phyloP scores from a whole-genome alignment of 768 basidiomycete genomes.

The Mrakia blollopis region DNA sequence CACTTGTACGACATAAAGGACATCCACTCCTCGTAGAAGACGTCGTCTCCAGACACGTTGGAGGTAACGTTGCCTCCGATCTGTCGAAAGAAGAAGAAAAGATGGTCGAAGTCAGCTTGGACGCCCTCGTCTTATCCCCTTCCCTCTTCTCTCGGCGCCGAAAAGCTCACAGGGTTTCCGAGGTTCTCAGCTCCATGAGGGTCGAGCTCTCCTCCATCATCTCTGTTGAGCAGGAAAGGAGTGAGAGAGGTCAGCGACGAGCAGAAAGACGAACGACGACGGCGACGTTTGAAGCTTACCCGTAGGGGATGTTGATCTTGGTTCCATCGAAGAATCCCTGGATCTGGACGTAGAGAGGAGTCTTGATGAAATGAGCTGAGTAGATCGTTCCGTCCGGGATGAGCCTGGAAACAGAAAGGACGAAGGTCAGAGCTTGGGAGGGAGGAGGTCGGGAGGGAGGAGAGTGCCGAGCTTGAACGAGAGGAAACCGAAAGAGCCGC shows the following conservation, averaged over 20 bases:
- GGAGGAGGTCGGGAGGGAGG: constrained; percentile 35
- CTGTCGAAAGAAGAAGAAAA: no score
- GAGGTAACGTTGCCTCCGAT: constrained; percentile 47
- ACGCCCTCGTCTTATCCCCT: no score
- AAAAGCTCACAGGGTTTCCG: constrained; percentile 41
- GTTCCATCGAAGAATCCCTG: constrained; percentile 52
- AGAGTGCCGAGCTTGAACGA: neutral
- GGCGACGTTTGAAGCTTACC: constrained; percentile 5
- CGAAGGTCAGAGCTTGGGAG: constrained; percentile 45
- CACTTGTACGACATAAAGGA: constrained; percentile 48
- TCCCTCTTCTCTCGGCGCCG: no score
- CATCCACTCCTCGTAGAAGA: constrained; percentile 51
- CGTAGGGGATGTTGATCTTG: constrained; percentile 47
- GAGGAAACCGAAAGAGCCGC: constrained; percentile 2
- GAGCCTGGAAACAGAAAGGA: constrained; percentile 37
- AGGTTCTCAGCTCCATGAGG: constrained; percentile 48
- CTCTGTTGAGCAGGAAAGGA: constrained; percentile 21
- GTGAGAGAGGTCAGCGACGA: neutral
- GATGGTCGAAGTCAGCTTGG: no score
- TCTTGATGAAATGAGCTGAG: constrained; percentile 50
- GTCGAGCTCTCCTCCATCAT: constrained; percentile 50
- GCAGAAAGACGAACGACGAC: neutral
- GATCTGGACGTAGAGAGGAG: constrained; percentile 48
- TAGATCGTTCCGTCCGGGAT: constrained; percentile 46
- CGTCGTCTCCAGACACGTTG: constrained; percentile 44